Evolutionary conservation across 257 asterid genomes (phyloP), one percentile per base, ranked within the genome.

Genomic region (Scutellaria barbata): DNA sequence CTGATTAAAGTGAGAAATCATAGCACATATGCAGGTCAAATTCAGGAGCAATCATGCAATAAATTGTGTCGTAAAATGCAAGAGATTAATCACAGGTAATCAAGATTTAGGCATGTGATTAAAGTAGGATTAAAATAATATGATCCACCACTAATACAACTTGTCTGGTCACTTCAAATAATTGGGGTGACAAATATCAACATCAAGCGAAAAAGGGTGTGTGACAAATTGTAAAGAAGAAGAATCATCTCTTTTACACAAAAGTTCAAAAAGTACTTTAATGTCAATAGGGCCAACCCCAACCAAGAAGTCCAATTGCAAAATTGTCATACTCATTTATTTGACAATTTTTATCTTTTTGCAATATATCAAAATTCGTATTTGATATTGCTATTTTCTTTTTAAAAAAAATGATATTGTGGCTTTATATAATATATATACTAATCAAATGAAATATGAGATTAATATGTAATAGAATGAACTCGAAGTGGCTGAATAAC

Each of bases 201-300:
- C 70, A 62, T 63, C 72, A 57, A 74, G 68, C 79, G 54, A 57
- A 73, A 80, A 77, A 61, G 18, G 79, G 74, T 51, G 53, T 5
- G 48, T 80, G 87, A 77, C 83, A 64, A 82, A 63, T 88, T 79
- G 91, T 88, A 85, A 88, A 86, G 90, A 66, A 18, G 79, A 71
- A 79, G 81, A 77, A 74, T 79, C 33, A 39, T 55, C 61, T 70
- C 62, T 48, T 25, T 55, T 70, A 46, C 73, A 75, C 10, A 13
- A 72, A 89, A 80, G 87, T 74, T 63, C 5, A 9, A 79, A n/a
- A 67, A 79, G 85, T 60, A 61, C 74, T 75, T 72, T 77, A 72
- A 33, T 46, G 42, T 67, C 76, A 46, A 45, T 7, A 52, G 46
- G 75, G 40, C 77, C 85, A 66, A 37, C 30, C 56, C 61, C 60